Percentiles rank a stretch among this genome's conserved stretches.
phyloP scores from a whole-genome alignment of 495 filamentous ascomycete genomes.

The Pyronema omphalodes region DNA sequence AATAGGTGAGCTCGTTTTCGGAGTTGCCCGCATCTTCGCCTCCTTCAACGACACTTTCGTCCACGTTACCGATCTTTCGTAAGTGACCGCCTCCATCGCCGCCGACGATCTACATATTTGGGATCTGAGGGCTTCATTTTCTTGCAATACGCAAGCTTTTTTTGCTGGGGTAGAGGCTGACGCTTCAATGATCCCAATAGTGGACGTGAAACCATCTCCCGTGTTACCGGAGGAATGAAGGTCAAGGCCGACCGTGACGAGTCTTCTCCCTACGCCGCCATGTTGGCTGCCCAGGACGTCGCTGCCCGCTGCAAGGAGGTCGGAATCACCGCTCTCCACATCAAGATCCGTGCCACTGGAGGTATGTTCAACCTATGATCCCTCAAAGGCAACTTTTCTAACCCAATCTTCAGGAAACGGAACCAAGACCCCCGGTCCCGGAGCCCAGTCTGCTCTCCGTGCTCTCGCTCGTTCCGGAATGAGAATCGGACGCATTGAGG shows the following conservation, averaged over 20 bases:
- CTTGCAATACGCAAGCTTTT: not conserved
- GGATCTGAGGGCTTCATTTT: constrained; percentile 6
- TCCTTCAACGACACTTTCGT: constrained; percentile 93
- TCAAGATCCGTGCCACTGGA: constrained; percentile 99
- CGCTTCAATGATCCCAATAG: constrained; percentile 35
- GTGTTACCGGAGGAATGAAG: constrained; percentile 99
- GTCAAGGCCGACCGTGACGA: constrained; percentile 99
- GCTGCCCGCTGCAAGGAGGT: constrained; percentile 97
- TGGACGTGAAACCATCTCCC: constrained; percentile 98
- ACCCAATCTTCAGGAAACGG: constrained; percentile 51
- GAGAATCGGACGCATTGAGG: constrained; percentile 99
- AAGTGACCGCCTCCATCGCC: constrained; percentile 30
- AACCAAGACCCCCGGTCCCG: constrained; percentile 97
- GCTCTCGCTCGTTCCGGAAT: constrained; percentile 95
- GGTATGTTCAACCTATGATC: constrained; percentile 34
- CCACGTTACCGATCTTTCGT: constrained; percentile 98
- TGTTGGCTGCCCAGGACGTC: constrained; percentile 96
- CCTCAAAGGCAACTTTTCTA: not conserved
- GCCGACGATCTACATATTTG: constrained; percentile 9
- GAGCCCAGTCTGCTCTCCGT: constrained; percentile 96
- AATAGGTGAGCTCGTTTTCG: constrained; percentile 89
- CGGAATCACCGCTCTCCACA: constrained; percentile 95
- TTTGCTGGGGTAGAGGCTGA: constrained; percentile 24
- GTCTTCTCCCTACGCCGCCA: constrained; percentile 97
- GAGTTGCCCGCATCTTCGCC: constrained; percentile 97